phyloP scores from a whole-genome alignment of 441 rosid genomes.

The Dalechampia spathulata region DNA sequence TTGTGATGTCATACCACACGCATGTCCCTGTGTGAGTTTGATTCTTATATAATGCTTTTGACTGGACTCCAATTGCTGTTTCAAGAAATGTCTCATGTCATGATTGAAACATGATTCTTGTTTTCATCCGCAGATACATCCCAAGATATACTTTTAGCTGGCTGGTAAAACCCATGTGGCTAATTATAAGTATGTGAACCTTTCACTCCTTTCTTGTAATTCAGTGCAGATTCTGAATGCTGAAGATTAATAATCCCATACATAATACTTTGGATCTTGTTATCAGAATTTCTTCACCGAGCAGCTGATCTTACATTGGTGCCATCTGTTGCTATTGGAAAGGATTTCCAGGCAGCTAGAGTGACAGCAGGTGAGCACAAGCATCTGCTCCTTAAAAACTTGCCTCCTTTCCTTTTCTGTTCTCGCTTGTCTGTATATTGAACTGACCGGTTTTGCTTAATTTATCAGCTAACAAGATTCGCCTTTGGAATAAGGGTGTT shows the following conservation, averaged over 20 bases:
- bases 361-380: slow-evolving; percentile 77
- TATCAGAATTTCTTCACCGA: slow-evolving; percentile 88
- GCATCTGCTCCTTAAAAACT: not conserved
- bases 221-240: not conserved
- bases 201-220: not conserved
- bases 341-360: slow-evolving; percentile 73
- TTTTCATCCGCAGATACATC: slow-evolving; percentile 55
- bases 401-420: not conserved
- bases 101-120: slow-evolving; percentile 12
- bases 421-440: not conserved
- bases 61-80: not conserved
- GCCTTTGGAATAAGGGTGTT: slow-evolving; percentile 97
- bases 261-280: slow-evolving; percentile 10
- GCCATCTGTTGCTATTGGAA: slow-evolving; percentile 85
- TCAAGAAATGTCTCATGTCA: not conserved
- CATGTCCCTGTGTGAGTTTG: slow-evolving; percentile 96
- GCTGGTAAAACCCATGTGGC: slow-evolving; percentile 99
- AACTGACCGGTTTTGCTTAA: slow-evolving; percentile 12
- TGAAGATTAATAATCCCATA: slow-evolving; percentile 11
- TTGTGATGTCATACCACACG: slow-evolving; percentile 97
- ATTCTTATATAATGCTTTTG: slow-evolving; percentile 6
- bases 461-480: slow-evolving; percentile 73
- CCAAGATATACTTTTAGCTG: slow-evolving; percentile 97
- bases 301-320: slow-evolving; percentile 97
- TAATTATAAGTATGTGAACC: slow-evolving; percentile 60